These are phyloP conservation scores for Penicillium griseofulvum DNA, from an alignment of 2,329 filamentous ascomycete genomes.

Conservation along the genomic window DNA sequence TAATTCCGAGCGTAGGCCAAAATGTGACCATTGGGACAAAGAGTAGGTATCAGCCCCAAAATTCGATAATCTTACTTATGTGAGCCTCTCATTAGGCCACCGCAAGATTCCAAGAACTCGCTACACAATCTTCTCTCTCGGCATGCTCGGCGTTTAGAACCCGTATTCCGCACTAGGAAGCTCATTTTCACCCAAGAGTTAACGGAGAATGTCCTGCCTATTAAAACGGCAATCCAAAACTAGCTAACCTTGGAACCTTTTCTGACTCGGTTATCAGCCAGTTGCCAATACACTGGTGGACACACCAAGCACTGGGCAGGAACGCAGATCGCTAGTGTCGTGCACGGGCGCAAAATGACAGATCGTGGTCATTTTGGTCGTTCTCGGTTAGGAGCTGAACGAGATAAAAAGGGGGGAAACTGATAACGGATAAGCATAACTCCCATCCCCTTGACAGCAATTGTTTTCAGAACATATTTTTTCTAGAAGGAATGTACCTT, in stretches of 20 bases:
- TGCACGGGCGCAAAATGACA: not conserved
- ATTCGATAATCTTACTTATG: not conserved
- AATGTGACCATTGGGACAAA: constrained; percentile 1
- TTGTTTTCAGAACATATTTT: not conserved
- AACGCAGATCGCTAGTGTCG: not conserved
- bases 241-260: not conserved
- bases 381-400: not conserved
- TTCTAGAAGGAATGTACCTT: not conserved
- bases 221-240: not conserved
- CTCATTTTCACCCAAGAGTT: not conserved
- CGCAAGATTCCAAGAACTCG: not conserved
- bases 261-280: not conserved
- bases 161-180: constrained; percentile 1
- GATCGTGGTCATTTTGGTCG: not conserved
- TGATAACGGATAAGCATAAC: constrained; percentile 1
- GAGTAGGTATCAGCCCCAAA: constrained; percentile 1
- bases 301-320: constrained; percentile 1
- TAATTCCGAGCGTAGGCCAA: not conserved
- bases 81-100: not conserved
- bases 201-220: not conserved
- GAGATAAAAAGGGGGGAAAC: not conserved
- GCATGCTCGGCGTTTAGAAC: not conserved
- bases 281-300: not conserved
- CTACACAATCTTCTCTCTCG: not conserved
- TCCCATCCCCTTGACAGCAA: not conserved